These are phyloP conservation scores for Pachyrhizus erosus DNA, from an alignment of 306 rosid genomes.

Conservation along the genomic window DNA sequence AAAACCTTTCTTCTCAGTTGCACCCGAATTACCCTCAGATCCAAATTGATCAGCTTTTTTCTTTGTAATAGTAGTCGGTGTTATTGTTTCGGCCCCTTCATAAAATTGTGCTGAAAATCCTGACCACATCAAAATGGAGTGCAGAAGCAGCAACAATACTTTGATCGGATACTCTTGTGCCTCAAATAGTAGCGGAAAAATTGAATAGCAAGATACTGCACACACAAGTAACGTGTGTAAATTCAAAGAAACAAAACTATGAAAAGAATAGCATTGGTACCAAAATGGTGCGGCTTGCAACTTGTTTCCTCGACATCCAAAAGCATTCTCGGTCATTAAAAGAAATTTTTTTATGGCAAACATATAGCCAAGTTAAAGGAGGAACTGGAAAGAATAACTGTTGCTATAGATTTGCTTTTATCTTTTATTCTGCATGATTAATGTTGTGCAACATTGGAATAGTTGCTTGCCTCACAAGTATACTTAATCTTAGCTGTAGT, in stretches of 20 bases:
- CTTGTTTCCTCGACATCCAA: constrained; percentile 26
- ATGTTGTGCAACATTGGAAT: background rate
- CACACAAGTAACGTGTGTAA: constrained; percentile 30
- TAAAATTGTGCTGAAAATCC: constrained; percentile 72
- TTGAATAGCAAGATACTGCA: constrained; percentile 89
- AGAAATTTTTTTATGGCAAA: constrained; percentile 5
- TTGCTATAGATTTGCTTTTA: background rate
- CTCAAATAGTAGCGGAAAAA: constrained; percentile 81
- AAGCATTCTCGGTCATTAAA: background rate
- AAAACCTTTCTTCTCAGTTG: constrained; percentile 46
- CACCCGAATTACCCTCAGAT: constrained; percentile 30
- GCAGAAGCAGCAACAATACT: constrained; percentile 69
- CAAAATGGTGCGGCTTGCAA: constrained; percentile 19
- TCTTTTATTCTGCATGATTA: background rate
- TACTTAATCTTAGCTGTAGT: background rate
- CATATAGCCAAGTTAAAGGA: background rate
- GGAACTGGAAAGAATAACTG: background rate
- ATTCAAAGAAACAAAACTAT: background rate
- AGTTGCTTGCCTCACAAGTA: constrained; percentile 7
- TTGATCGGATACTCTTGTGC: constrained; percentile 88
- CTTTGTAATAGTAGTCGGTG: constrained; percentile 14
- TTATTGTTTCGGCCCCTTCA: constrained; percentile 48
- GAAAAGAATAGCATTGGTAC: background rate
- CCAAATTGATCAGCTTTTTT: constrained; percentile 39
- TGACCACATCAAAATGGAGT: constrained; percentile 73